These are phyloP conservation scores for Shiraia bambusicola DNA, from an alignment of 2,329 filamentous ascomycete genomes.

Conservation along the genomic window DNA sequence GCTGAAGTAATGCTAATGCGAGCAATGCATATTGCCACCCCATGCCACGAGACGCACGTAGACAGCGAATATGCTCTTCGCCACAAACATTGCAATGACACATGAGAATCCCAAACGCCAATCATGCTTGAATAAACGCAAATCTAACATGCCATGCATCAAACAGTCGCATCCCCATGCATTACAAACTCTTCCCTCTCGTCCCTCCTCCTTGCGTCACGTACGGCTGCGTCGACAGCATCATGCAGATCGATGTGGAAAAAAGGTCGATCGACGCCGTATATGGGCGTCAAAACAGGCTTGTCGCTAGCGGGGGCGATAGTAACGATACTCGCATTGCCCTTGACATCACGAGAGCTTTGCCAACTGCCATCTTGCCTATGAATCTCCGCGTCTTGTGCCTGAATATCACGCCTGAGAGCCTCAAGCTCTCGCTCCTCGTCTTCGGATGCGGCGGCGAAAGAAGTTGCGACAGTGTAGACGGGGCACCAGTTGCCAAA, in stretches of 20 bases:
- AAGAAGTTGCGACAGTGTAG: slow-evolving; percentile 21
- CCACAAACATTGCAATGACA: too few species aligned
- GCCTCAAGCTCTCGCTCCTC: slow-evolving; percentile 12
- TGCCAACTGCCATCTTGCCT: neutral
- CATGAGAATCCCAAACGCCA: too few species aligned
- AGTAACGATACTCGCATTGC: neutral
- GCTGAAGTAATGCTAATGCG: too few species aligned
- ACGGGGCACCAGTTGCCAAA: slow-evolving; percentile 25
- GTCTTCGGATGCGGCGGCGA: slow-evolving; percentile 19
- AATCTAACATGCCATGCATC: too few species aligned
- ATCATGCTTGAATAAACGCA: too few species aligned
- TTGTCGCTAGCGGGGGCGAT: neutral
- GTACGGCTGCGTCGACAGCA: slow-evolving; percentile 30
- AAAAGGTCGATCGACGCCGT: slow-evolving; percentile 29
- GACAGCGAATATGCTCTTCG: too few species aligned
- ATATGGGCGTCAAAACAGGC: slow-evolving; percentile 10
- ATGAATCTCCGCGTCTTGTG: slow-evolving; percentile 10
- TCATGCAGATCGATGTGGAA: slow-evolving; percentile 35
- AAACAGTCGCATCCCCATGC: too few species aligned
- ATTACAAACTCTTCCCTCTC: neutral
- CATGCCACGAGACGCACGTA: too few species aligned
- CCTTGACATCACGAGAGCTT: neutral
- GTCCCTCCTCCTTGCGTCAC: slow-evolving; percentile 24
- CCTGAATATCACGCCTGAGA: slow-evolving; percentile 1
- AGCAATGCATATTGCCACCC: too few species aligned